Base-by-base conservation (phyloP, 139 green algal genomes). In the Chlamydomonas eustigma region DNA sequence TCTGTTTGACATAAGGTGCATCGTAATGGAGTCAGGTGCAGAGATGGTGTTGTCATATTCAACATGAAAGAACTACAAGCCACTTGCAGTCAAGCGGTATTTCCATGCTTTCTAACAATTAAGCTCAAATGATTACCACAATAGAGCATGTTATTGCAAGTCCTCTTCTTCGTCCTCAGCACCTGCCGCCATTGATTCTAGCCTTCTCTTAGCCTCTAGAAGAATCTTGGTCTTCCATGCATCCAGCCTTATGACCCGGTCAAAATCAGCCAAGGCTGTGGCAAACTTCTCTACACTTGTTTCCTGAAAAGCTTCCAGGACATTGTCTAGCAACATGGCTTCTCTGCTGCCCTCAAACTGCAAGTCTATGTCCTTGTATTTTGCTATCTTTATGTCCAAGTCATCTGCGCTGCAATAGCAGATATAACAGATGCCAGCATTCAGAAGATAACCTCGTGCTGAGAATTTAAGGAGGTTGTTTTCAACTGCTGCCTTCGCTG, bases 381-480 rank as follows among this genome's bases (percentile, higher is more conserved):
- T 85, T 33, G 96, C 90, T 28, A 96, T 51, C 81, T 86, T 87
- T 28, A 51, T 73, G 4, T 69, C 64, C 3, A 88, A 51, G 31
- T 88, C 84, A 12, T 85, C 68, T 50, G 88, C 81, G 22, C 37
- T 70, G 44, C 71, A 58, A 64, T 84, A 89, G 39, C 74, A 84
- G 71, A 98, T 68, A 28, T 79, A 80, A 87, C 95, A 99, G 75
- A 99, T 88, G 58, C 93, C 94, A 0, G 95, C 92, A 70, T 93
- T 90, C 35, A 99, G 86, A 50, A 99, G 86, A 87, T 98, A 93
- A 39, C 91, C 91, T 74, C 96, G 95, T 3, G 90, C 92, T 37
- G 64, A 69, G 39, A 76, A 76, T 33, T 93, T 94, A 31, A 99
- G 90, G 68, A 99, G 89, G 87, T 99, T 97, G 89, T 96, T 98